Evolutionary conservation across 179 eudicot genomes (phyloP).

Genomic region (Nepenthes alata): DNA sequence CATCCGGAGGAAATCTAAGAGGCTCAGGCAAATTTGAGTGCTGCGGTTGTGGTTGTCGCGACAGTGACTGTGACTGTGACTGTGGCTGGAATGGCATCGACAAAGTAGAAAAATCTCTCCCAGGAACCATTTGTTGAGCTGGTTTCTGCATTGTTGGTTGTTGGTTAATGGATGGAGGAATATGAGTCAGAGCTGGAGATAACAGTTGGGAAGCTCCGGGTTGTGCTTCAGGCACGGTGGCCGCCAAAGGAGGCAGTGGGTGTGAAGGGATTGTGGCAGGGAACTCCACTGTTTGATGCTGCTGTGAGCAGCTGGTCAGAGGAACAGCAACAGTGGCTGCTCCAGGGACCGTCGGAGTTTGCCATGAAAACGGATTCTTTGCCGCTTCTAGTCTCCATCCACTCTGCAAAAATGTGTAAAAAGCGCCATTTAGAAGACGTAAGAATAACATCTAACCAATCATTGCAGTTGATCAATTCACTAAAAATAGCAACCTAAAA

Average conservation of each 20-base stretch:
- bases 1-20: background rate
- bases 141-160: constrained; percentile 7
- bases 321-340: constrained; percentile 12
- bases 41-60: constrained; percentile 7
- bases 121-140: background rate
- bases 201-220: too few relatives aligned
- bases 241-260: too few relatives aligned
- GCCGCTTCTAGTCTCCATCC: constrained; percentile 41
- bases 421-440: background rate
- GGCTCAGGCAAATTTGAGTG: constrained; percentile 11
- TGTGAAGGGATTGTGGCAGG: too few relatives aligned
- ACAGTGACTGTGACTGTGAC: constrained; percentile 3
- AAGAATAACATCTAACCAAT: too few relatives aligned
- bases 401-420: constrained; percentile 37
- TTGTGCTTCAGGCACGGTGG: too few relatives aligned
- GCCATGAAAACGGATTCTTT: constrained; percentile 62
- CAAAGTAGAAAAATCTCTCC: background rate
- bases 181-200: constrained; percentile 3
- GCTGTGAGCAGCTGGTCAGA: too few relatives aligned
- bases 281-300: too few relatives aligned
- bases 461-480: too few relatives aligned
- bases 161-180: constrained; percentile 9
- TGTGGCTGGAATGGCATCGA: constrained; percentile 8
- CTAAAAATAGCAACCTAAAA: too few relatives aligned
- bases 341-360: constrained; percentile 13